Conservation (phyloP, 1,139 yeast species). For the Meyerozyma athensensis region DNA sequence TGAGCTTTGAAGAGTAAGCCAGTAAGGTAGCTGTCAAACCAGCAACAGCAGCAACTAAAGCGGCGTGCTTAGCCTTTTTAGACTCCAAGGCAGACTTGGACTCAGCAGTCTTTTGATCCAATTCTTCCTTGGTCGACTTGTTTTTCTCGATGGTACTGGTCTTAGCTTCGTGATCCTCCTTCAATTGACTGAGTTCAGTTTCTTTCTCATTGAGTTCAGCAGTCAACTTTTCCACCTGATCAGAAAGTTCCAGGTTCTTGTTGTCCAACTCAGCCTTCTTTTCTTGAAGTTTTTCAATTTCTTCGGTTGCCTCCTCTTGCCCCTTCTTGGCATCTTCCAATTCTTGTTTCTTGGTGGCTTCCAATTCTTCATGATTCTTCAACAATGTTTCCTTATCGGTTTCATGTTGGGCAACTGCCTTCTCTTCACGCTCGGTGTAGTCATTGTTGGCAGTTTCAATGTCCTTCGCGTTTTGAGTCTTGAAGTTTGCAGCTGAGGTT, state of each 20-base stretch:
- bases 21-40: conserved; percentile 38
- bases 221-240: conserved; percentile 40
- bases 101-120: conserved; percentile 32
- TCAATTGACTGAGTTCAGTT: conserved; percentile 36
- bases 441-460: conserved; percentile 45
- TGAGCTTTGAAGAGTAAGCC: conserved; percentile 42
- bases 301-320: conserved; percentile 44
- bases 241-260: conserved; percentile 39
- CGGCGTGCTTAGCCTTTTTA: conserved; percentile 34
- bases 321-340: conserved; percentile 43
- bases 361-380: conserved; percentile 44
- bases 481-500: conserved; percentile 31
- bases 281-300: conserved; percentile 41
- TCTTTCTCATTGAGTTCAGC: conserved; percentile 37
- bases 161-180: conserved; percentile 38
- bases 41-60: conserved; percentile 42
- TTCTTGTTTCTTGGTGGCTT: conserved; percentile 45
- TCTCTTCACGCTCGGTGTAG: conserved; percentile 41
- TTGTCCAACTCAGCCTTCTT: conserved; percentile 39
- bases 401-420: conserved; percentile 45
- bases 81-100: conserved; percentile 31
- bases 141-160: conserved; percentile 33
- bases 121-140: conserved; percentile 35
- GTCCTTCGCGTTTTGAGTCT: conserved; percentile 34
- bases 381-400: conserved; percentile 41